Evolutionary conservation across 192 early-diverging fungal species (phyloP).

Genomic region (Umbelopsis ramanniana): DNA sequence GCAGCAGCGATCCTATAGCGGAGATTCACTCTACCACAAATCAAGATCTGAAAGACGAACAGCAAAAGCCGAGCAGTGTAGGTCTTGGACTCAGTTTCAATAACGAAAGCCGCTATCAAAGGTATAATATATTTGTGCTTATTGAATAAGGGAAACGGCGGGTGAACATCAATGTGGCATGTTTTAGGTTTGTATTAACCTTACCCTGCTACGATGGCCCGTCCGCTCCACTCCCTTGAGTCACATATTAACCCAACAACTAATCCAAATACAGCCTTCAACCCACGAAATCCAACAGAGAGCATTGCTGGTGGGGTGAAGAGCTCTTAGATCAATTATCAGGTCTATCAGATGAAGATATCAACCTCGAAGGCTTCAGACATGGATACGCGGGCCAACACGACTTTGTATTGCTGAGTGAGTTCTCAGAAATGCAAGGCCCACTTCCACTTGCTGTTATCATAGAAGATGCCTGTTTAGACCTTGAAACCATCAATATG

Average conservation of each 20-base stretch:
- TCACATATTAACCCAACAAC: background rate
- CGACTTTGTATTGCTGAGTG: conserved; percentile 58
- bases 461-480: conserved; percentile 25
- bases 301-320: conserved; percentile 20
- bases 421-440: conserved; percentile 59
- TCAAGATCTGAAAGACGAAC: conserved; percentile 6
- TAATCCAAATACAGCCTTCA: background rate
- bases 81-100: background rate
- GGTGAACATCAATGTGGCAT: background rate
- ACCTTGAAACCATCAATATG: conserved; percentile 27
- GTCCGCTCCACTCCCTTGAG: background rate
- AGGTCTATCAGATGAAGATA: background rate
- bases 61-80: background rate
- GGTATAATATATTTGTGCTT: background rate
- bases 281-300: conserved; percentile 14
- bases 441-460: conserved; percentile 53
- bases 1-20: background rate
- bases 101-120: background rate
- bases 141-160: background rate
- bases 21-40: background rate
- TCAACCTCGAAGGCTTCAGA: background rate
- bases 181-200: background rate
- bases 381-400: conserved; percentile 14
- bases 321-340: conserved; percentile 1
- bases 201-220: too few species aligned